These are phyloP conservation scores for Aspergillus bridgeri DNA, from an alignment of 495 filamentous ascomycete genomes.

Conservation along the genomic window DNA sequence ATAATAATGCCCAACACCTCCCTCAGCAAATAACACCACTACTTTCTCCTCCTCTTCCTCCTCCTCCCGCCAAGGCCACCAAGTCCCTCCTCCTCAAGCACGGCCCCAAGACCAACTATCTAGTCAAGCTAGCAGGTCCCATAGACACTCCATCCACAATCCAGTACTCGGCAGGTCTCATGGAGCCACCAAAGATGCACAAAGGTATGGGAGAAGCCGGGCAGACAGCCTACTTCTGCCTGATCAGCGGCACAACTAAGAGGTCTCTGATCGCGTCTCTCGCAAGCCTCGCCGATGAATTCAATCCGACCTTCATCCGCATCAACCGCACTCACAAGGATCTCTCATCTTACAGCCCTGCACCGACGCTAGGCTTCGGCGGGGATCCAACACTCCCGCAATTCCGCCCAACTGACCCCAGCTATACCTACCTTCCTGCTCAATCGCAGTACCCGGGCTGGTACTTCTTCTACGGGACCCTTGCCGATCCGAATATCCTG, in stretches of 20 bases:
- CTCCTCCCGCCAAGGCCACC: neutral
- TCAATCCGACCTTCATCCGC: too few species aligned
- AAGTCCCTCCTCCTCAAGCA: neutral
- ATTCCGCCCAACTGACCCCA: too few species aligned
- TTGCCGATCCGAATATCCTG: too few species aligned
- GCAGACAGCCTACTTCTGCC: neutral
- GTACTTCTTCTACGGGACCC: too few species aligned
- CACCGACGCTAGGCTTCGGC: too few species aligned
- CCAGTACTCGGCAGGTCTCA: neutral
- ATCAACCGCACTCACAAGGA: too few species aligned
- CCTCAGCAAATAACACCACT: neutral
- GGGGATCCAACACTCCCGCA: too few species aligned
- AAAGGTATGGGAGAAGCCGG: neutral
- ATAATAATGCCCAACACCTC: neutral
- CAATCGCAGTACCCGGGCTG: too few species aligned
- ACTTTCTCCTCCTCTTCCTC: too few species aligned
- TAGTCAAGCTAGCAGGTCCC: neutral
- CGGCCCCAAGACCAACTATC: neutral
- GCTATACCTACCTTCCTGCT: too few species aligned
- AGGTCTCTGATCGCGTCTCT: neutral
- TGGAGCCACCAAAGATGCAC: neutral
- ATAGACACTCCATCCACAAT: neutral
- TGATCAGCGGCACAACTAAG: neutral
- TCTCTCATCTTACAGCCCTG: too few species aligned
- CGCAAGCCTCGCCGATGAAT: too few species aligned